Evolutionary conservation across 2,329 filamentous ascomycete species (phyloP), one percentile per base, ranked within the genome.

Genomic region (Amesomyces nigricolor): DNA sequence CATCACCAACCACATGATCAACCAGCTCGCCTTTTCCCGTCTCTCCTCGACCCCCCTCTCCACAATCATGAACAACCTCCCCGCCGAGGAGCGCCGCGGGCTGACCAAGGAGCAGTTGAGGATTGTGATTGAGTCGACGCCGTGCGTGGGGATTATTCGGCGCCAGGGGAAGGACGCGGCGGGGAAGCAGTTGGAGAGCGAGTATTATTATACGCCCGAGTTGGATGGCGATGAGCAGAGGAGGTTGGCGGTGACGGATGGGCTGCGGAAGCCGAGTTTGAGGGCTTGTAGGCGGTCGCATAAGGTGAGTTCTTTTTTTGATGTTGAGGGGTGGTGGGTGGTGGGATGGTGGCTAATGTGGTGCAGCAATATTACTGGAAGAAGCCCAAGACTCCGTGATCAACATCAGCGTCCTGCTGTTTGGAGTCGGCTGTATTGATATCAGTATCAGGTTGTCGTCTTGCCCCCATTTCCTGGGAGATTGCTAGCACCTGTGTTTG

Each of bases 201-300:
- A 99, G 71, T 97, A 95, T 70, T 97, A 97, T 73, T 99, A 99
- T 67, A 78, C 96, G 7, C 88, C 91, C 0, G 92, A 97, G 70
- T 79, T 84, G 66, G 94, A 99, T 68, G 76, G 79, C 2, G 91
- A 97, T 67, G 80, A 85, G 60, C 82, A 87, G 67, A 82, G 92
- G 57, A 83, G 88, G 50, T 81, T 89, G 52, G 88, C 91, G 19
- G 90, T 96, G 13, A 89, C 91, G 1, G 86, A 91, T 62, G 89
- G 89, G 51, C 76, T 96, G 68, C 81, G 90, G 54, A 96, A 95
- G 73, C 92, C 91, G 43, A 94, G 90, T 64, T 75, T 99, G 66
- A 81, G 94, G 62, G 87, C 86, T 67, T 96, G 94, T 68, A 82
- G 94, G 66, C 97, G 96, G 75, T 89, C 94, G 69, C 94, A 99